Evolutionary conservation across 2,329 filamentous ascomycete species (phyloP).

Genomic region (Apiospora sp.): DNA sequence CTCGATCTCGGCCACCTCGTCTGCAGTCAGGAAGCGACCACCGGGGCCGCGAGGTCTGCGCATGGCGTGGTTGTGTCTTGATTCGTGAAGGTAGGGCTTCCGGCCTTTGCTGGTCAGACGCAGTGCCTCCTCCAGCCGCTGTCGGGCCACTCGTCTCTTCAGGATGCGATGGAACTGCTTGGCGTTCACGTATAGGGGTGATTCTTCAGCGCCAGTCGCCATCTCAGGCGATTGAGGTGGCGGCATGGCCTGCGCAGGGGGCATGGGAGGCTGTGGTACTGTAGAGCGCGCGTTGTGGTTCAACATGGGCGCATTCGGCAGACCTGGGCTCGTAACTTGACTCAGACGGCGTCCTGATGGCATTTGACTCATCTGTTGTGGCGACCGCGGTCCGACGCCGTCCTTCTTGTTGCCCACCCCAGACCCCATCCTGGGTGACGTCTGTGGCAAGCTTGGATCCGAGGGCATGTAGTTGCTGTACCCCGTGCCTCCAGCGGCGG

Average conservation of each 20-base stretch:
- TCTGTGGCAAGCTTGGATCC: constrained; percentile 72
- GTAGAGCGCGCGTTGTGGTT: constrained; percentile 66
- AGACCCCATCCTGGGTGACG: constrained; percentile 77
- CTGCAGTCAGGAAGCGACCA: constrained; percentile 93
- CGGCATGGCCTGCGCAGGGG: constrained; percentile 70
- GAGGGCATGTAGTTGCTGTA: constrained; percentile 76
- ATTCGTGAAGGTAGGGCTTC: constrained; percentile 97
- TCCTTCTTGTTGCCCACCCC: constrained; percentile 74
- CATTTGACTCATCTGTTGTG: constrained; percentile 73
- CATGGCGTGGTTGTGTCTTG: constrained; percentile 98
- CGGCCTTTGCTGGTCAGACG: constrained; percentile 92
- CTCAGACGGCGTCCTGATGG: constrained; percentile 74
- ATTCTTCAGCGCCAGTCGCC: constrained; percentile 79
- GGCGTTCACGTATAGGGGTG: constrained; percentile 95
- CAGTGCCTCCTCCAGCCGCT: constrained; percentile 91
- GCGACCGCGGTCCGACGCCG: constrained; percentile 76
- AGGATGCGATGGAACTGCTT: constrained; percentile 98
- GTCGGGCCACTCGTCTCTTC: constrained; percentile 90
- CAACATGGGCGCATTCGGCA: constrained; percentile 79
- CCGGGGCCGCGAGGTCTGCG: constrained; percentile 91
- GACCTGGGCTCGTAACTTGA: constrained; percentile 77
- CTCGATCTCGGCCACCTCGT: constrained; percentile 93
- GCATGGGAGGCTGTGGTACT: constrained; percentile 65
- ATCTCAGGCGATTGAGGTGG: constrained; percentile 82
- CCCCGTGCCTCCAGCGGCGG: constrained; percentile 78